Conservation (phyloP, 1,284 basidiomycete species). For the Leccinum brunneo-olivaceum region DNA sequence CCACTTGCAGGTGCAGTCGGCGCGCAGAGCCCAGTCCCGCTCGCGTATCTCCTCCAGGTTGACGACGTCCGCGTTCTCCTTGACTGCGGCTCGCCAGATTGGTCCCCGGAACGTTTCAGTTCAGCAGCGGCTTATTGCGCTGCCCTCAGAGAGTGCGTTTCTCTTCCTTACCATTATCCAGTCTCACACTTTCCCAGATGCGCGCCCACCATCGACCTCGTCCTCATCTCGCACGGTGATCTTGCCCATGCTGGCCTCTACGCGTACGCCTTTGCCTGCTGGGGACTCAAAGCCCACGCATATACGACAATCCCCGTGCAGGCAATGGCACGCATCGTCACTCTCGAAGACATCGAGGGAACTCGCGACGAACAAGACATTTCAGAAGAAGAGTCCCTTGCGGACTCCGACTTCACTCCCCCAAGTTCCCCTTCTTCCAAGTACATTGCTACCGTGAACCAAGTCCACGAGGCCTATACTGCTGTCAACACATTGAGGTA, state of each 20-base stretch:
- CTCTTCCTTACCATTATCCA: background rate
- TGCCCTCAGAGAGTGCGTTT: constrained; percentile 55
- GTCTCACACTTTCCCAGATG: constrained; percentile 37
- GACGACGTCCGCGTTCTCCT: constrained; percentile 92
- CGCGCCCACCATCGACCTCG: constrained; percentile 75
- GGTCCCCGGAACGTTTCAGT: constrained; percentile 52
- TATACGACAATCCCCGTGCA: constrained; percentile 96
- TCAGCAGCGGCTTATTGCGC: constrained; percentile 59
- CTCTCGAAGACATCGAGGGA: constrained; percentile 76
- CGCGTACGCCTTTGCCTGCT: constrained; percentile 83
- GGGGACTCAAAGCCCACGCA: constrained; percentile 87
- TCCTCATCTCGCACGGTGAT: constrained; percentile 91
- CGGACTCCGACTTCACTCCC: constrained; percentile 14
- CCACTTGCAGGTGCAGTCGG: constrained; percentile 79
- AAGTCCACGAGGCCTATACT: constrained; percentile 95
- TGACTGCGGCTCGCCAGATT: constrained; percentile 91
- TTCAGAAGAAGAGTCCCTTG: constrained; percentile 31
- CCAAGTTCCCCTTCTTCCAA: constrained; percentile 35
- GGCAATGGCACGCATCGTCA: constrained; percentile 90
- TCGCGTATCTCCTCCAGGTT: constrained; percentile 86
- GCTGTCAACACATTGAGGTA: constrained; percentile 89
- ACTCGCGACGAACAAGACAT: constrained; percentile 74
- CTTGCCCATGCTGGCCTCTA: constrained; percentile 85
- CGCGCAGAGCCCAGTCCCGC: constrained; percentile 56
- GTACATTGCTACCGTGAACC: constrained; percentile 70